Evolutionary conservation across 73 alveolate genomes (phyloP).

Genomic region (Stentor roeselii): DNA sequence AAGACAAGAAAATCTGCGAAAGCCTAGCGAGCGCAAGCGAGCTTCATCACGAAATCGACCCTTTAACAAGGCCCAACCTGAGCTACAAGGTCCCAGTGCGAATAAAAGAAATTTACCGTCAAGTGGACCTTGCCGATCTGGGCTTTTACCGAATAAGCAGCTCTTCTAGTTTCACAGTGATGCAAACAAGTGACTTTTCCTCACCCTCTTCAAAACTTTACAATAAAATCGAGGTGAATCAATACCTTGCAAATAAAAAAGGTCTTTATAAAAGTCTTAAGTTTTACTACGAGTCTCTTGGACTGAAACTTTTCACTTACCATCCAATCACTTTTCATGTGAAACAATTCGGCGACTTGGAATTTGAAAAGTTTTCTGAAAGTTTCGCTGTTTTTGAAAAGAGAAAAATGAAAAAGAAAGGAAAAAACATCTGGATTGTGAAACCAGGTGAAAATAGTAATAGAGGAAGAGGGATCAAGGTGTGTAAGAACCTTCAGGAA

Average conservation of each 20-base stretch:
- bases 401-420: background rate
- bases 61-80: too few species aligned
- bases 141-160: background rate
- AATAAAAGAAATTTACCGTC: background rate
- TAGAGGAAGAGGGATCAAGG: background rate
- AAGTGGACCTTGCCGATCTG: background rate
- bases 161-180: background rate
- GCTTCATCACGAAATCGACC: too few species aligned
- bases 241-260: background rate
- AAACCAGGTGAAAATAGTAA: slow-evolving; percentile 1
- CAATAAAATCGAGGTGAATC: background rate
- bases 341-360: too few species aligned
- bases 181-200: background rate
- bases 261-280: background rate
- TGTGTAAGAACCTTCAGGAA: background rate
- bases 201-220: background rate
- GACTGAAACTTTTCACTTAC: background rate
- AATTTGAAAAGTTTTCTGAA: too few species aligned
- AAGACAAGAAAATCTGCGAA: background rate
- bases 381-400: background rate
- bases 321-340: background rate
- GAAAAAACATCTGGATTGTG: background rate
- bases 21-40: background rate
- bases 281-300: background rate
- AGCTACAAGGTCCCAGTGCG: background rate